Percentiles rank a stretch among this genome's conserved stretches.
Conservation (phyloP, 1,284 basidiomycete species). For the Naganishia albida region DNA sequence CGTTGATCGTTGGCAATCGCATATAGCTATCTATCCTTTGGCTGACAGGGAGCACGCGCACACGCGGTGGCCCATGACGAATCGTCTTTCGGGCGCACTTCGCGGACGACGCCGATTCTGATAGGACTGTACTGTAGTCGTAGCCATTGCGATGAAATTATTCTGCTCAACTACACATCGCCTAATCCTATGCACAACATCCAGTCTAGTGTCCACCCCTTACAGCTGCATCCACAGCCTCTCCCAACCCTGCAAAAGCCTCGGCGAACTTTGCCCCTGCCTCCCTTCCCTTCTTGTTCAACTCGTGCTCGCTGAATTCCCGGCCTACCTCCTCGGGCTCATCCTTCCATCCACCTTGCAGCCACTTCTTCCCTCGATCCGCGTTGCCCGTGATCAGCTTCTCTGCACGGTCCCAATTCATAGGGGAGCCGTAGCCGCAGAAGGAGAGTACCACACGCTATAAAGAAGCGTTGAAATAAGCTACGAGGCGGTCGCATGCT, state of each 20-base stretch:
- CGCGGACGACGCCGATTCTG: no score
- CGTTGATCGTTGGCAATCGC: neutral
- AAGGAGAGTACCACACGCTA: constrained; percentile 36
- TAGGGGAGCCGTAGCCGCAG: constrained; percentile 32
- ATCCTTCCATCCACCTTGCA: constrained; percentile 49
- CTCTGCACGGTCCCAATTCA: constrained; percentile 34
- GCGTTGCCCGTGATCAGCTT: constrained; percentile 37
- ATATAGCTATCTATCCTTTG: neutral
- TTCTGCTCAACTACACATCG: neutral
- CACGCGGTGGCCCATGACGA: neutral
- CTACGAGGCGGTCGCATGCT: neutral
- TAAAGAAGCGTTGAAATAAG: constrained; percentile 28
- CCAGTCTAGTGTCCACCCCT: neutral
- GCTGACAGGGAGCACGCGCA: neutral
- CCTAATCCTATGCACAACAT: neutral
- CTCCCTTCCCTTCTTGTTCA: constrained; percentile 12
- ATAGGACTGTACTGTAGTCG: no score
- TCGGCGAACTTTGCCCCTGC: constrained; percentile 29
- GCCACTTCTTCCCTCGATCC: constrained; percentile 46
- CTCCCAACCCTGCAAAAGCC: constrained; percentile 28
- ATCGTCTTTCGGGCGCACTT: neutral
- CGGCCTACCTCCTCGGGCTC: constrained; percentile 38
- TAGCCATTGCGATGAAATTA: no score
- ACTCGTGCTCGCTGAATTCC: constrained; percentile 28
- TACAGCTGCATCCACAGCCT: constrained; percentile 18